Evolutionary conservation across 164 flowering plant genomes (phyloP).

Genomic region (Vitis rotundifolia): DNA sequence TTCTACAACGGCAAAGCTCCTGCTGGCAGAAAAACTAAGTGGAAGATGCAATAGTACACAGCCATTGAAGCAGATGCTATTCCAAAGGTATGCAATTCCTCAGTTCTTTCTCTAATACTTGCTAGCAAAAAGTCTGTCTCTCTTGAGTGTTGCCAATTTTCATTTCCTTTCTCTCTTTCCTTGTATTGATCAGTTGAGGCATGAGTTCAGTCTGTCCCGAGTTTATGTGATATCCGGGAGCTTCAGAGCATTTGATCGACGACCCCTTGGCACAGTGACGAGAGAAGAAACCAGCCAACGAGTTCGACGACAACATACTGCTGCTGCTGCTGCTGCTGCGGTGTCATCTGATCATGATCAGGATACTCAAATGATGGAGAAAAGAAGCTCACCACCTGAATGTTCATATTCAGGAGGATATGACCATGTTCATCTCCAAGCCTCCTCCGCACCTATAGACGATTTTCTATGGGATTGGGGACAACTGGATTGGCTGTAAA

Average conservation of each 20-base stretch:
- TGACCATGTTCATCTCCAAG: conserved; percentile 16
- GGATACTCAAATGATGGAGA: conserved; percentile 13
- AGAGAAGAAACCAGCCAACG: not conserved
- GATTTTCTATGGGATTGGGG: conserved; percentile 32
- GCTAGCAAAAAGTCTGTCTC: no score
- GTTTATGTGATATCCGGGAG: conserved; percentile 62
- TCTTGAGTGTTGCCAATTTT: no score
- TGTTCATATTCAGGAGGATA: conserved; percentile 27
- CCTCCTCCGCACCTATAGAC: not conserved
- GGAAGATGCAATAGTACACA: conserved; percentile 64
- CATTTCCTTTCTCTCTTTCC: no score
- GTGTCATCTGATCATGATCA: not conserved
- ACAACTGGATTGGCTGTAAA: conserved; percentile 21
- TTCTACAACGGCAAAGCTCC: conserved; percentile 60
- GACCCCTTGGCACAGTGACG: conserved; percentile 35
- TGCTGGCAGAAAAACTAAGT: conserved; percentile 45
- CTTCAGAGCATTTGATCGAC: conserved; percentile 68
- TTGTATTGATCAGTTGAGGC: conserved; percentile 38
- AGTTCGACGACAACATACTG: not conserved
- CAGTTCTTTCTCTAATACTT: not conserved
- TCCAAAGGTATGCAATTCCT: conserved; percentile 20
- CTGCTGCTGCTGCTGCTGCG: no score
- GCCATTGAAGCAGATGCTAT: conserved; percentile 27
- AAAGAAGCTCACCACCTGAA: conserved; percentile 20
- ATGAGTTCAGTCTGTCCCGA: conserved; percentile 65